These are phyloP conservation scores for Taxawa tesnikishii DNA, from an alignment of 2,329 filamentous ascomycete species.

Conservation along the genomic window DNA sequence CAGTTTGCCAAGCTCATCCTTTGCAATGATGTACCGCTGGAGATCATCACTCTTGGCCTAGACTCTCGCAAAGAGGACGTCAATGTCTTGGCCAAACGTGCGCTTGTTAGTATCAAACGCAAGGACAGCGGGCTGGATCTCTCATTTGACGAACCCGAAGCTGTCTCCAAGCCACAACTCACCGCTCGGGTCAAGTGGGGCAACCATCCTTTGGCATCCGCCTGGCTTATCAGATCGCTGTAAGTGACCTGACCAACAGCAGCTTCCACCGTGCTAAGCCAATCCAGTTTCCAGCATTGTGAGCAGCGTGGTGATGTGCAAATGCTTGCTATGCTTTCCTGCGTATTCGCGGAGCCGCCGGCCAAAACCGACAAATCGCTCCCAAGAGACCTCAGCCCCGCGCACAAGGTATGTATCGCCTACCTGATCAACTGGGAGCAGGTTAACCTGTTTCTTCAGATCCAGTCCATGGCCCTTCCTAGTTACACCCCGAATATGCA, in stretches of 20 bases:
- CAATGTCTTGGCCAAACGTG: slow-evolving; percentile 56
- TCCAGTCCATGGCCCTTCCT: not conserved
- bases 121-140: slow-evolving; percentile 36
- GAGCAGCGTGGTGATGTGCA: slow-evolving; percentile 49
- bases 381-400: too few species aligned
- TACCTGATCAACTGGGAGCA: too few species aligned
- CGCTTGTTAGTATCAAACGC: slow-evolving; percentile 37
- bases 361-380: too few species aligned
- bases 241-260: too few species aligned
- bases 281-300: slow-evolving; percentile 50
- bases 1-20: slow-evolving; percentile 66
- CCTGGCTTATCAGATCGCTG: slow-evolving; percentile 44
- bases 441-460: too few species aligned
- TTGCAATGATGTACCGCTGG: slow-evolving; percentile 61
- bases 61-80: slow-evolving; percentile 46
- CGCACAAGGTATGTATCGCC: too few species aligned
- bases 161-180: slow-evolving; percentile 25
- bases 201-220: slow-evolving; percentile 40
- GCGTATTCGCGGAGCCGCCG: slow-evolving; percentile 39
- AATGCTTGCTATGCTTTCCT: slow-evolving; percentile 54
- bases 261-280: too few species aligned
- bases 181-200: slow-evolving; percentile 42
- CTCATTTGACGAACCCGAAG: slow-evolving; percentile 30
- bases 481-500: slow-evolving; percentile 1
- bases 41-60: slow-evolving; percentile 40